Evolutionary conservation across 305 asterid species (phyloP), one percentile per base, ranked within the genome.

Genomic region (Petunia hybrid): DNA sequence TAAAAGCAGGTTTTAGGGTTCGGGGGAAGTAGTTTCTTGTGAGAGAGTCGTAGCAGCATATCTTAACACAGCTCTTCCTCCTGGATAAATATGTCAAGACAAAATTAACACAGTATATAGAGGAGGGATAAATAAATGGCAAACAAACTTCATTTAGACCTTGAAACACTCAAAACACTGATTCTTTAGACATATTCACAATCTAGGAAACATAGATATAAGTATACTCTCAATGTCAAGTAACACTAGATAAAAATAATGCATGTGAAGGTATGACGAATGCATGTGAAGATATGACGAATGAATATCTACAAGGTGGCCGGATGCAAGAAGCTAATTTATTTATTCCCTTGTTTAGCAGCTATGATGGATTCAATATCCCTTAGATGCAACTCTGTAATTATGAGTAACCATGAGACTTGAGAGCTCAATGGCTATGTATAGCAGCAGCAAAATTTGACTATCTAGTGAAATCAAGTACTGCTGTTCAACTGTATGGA

Each of bases 341-440:
- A 71, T 71, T 46, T 45, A 46, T 46, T 71, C 61, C 57, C 76
- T 45, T 43, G 57, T 69, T 70, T 14, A 31, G 31, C 61, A 71
- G 61, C 61, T 48, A 6, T 48, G 62, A 71, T 1, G 36, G 62
- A 71, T 48, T 48, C 7, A 71, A 48, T 12, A 71, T 71, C 77
- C 36, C 77, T 48, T 71, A 71, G 60, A 31, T 46, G 77, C 61
- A 70, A 31, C 76, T 8, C 14, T 5, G 2, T n/a, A 68, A n/a
- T 16, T 70, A 70, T 2, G 10, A 39, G 43, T 22, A 46, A 12
- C 61, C 10, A 31, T 5, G 7, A 57, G 77, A 46, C 39, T 71
- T 71, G 77, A 31, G 43, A 36, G 77, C 61, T 71, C 22, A 31
- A 71, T 31, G 43, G 42, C 46, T 46, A 70, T 0, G 5, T 71